phyloP scores from a whole-genome alignment of 768 basidiomycete genomes.

The Russula vinacea region DNA sequence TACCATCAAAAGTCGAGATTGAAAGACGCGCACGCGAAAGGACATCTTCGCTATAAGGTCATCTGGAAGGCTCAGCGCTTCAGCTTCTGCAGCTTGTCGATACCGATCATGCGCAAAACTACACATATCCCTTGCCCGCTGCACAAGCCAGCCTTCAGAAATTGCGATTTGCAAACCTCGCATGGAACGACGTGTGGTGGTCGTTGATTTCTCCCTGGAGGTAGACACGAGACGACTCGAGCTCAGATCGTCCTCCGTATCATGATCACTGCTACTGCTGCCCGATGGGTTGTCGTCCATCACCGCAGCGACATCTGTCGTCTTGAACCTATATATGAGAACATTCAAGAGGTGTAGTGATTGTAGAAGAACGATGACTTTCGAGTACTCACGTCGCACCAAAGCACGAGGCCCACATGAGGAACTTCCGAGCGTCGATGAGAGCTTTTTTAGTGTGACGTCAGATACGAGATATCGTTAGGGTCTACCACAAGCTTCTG shows the following conservation, averaged over 20 bases:
- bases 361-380: neutral
- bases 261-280: constrained; percentile 51
- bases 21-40: constrained; percentile 48
- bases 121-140: constrained; percentile 71
- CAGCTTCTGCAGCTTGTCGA: constrained; percentile 65
- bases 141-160: constrained; percentile 70
- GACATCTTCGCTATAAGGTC: constrained; percentile 63
- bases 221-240: constrained; percentile 51
- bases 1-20: neutral
- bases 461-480: constrained; percentile 59
- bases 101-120: constrained; percentile 73
- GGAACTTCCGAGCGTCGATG: constrained; percentile 64
- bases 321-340: constrained; percentile 53
- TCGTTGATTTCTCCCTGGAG: constrained; percentile 41
- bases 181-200: constrained; percentile 54
- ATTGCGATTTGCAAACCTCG: constrained; percentile 65
- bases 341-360: constrained; percentile 4
- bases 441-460: constrained; percentile 57
- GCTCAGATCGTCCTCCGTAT: constrained; percentile 47
- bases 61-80: constrained; percentile 49
- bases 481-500: constrained; percentile 54
- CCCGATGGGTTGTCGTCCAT: constrained; percentile 67
- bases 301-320: constrained; percentile 67
- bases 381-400: constrained; percentile 56
- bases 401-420: constrained; percentile 70